Evolutionary conservation across 75 land plant species (phyloP), one percentile per base, ranked within the genome.

Genomic region (Ceratopteris richardii): DNA sequence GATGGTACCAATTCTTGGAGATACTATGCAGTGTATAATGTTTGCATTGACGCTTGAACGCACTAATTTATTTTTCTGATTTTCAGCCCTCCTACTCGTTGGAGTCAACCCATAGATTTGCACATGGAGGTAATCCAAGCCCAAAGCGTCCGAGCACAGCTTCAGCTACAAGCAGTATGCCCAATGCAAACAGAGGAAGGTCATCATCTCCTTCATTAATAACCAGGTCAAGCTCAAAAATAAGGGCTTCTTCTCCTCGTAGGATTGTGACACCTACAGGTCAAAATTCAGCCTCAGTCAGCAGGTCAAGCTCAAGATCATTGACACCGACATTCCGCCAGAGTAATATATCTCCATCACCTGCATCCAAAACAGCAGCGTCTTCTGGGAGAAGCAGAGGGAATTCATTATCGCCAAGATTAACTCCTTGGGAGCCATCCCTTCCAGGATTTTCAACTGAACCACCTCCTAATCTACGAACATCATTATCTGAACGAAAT

Each of bases 401-500:
- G 11, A 72, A 65, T 29, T 85, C 89, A 28, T 62, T 83, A 2
- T 88, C 95, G 26, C 90, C 95, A 46, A 86, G 83, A 61, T 39
- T 80, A 29, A 74, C 66, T n/a, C 71, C 83, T 50, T 85, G 89
- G 85, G 82, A 82, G 56, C 41, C 87, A 36, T 65, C 58, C 51
- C 61, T 77, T 14, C 80, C 77, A 10, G 96, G 76, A 13, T 87
- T 86, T 55, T 67, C 96, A 19, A 65, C 68, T 18, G 96, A 90
- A 2, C 66, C 79, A 17, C 96, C 92, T 21, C 92, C 87, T 29
- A 90, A 90, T 66, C 81, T 91, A 57, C 82, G 91, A 10, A 90
- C 96, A 30, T 86, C 84, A 17, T 16, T 78, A 47, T 59, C 66
- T 27, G 91, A 87, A 56, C 69, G 87, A 10, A 74, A 78, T 28